Evolutionary conservation across 2,329 filamentous ascomycete species (phyloP).

Genomic region (Pseudogymnoascus sp.): DNA sequence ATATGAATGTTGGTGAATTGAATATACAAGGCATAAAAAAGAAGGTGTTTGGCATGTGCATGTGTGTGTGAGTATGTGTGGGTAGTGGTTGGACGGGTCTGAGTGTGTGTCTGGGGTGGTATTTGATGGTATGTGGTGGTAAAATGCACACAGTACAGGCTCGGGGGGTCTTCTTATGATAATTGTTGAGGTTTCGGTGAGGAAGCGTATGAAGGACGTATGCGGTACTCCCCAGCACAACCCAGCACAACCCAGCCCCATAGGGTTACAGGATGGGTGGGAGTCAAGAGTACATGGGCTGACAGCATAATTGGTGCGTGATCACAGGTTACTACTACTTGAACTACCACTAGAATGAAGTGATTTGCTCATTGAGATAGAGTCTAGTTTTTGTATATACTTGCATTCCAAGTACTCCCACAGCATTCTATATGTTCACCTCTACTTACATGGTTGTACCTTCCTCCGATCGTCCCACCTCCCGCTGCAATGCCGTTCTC

Average conservation of each 20-base stretch:
- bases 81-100: too few species aligned
- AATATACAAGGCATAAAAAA: too few species aligned
- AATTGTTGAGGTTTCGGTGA: constrained; percentile 8
- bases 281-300: neutral
- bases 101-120: neutral
- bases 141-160: too few species aligned
- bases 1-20: neutral
- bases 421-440: too few species aligned
- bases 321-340: neutral
- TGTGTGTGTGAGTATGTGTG: too few species aligned
- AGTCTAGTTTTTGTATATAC: neutral
- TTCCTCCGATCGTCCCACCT: neutral
- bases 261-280: neutral
- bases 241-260: neutral
- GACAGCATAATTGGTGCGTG: neutral
- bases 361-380: neutral
- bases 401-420: neutral
- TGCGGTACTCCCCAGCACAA: too few species aligned
- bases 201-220: neutral
- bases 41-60: too few species aligned
- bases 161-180: neutral
- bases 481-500: neutral
- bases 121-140: neutral
- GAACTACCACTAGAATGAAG: neutral
- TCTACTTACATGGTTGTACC: neutral